Evolutionary conservation across 768 basidiomycete genomes (phyloP), one percentile per base, ranked within the genome.

Genomic region (Suillus americanus): DNA sequence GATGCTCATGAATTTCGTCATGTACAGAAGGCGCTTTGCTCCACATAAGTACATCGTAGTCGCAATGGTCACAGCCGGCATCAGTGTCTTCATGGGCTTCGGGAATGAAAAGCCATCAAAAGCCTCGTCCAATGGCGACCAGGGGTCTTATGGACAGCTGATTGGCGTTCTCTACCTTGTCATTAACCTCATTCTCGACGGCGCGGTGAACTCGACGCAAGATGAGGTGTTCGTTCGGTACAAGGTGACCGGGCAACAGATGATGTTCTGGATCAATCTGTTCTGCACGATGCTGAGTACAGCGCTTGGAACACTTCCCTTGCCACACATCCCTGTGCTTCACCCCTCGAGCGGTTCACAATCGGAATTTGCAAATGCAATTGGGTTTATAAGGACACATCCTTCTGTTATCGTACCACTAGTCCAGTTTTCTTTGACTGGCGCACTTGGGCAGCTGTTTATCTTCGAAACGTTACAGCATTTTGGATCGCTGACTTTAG

Each of bases 201-300:
- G 97, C 25, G 88, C 92, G 35, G 90, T 90, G 65, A 98, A 99
- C 80, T 93, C 94, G 13, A 97, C 96, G 3, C 97, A 99, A 75
- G 97, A 99, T 76, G 93, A 98, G 78, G 90, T 99, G 64, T 99
- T 99, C 78, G 81, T 87, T 30, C 81, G 83, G 14, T 88, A 91
- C 78, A 86, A 86, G 23, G 82, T 87, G 51, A 80, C 86, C 3
- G 97, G 97, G 9, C 95, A 97, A 76, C 97, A 99, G 74, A 98
- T 99, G 96, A 99, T 99, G 97, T 89, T 99, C 75, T 97, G 89
- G 88, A 97, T 99, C 78, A 97, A 95, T 74, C 69, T 91, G 33
- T 90, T 96, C 79, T 90, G 91, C 78, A 92, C 95, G 3, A 66
- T 89, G 43, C 74, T 94, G 63, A 89, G 92, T 25, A 80, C 84